These are phyloP conservation scores for Aspergillus sp. DNA, from an alignment of 2,329 filamentous ascomycete genomes.

Conservation along the genomic window DNA sequence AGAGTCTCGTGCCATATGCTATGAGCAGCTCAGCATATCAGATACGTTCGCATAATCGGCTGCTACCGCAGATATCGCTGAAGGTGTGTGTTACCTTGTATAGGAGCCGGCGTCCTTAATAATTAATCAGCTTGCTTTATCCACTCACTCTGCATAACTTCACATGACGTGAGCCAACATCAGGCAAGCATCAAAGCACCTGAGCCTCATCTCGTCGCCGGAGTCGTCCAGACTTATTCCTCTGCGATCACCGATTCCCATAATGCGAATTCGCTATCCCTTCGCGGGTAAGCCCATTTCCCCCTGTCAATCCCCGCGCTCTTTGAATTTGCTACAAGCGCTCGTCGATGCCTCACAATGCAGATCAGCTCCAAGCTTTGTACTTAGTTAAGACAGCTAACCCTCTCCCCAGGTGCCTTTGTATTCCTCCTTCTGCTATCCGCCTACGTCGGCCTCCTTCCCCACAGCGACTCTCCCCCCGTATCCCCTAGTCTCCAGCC, in stretches of 20 bases:
- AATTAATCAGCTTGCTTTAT: conserved; percentile 13
- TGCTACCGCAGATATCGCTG: neutral
- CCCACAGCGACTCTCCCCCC: conserved; percentile 42
- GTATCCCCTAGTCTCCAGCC: conserved; percentile 59
- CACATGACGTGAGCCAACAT: conserved; percentile 19
- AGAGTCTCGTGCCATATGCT: neutral
- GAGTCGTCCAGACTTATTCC: conserved; percentile 20
- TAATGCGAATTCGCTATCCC: conserved; percentile 83
- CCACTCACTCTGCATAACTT: conserved; percentile 10
- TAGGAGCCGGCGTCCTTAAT: neutral
- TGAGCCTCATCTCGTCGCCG: conserved; percentile 5
- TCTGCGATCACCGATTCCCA: conserved; percentile 19
- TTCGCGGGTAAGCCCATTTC: conserved; percentile 73
- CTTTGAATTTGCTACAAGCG: neutral
- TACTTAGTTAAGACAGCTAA: conserved; percentile 11
- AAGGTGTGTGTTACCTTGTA: conserved; percentile 8
- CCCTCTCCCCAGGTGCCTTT: conserved; percentile 62
- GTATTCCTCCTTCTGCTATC: conserved; percentile 70
- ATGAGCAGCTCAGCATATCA: neutral
- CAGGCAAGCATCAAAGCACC: neutral
- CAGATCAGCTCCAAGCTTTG: conserved; percentile 18
- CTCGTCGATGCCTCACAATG: conserved; percentile 1
- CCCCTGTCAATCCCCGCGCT: neutral
- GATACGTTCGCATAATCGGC: neutral
- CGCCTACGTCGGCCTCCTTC: conserved; percentile 78